These are phyloP conservation scores for Kodamaea laetipori DNA, from an alignment of 805 yeast genomes.

Conservation along the genomic window DNA sequence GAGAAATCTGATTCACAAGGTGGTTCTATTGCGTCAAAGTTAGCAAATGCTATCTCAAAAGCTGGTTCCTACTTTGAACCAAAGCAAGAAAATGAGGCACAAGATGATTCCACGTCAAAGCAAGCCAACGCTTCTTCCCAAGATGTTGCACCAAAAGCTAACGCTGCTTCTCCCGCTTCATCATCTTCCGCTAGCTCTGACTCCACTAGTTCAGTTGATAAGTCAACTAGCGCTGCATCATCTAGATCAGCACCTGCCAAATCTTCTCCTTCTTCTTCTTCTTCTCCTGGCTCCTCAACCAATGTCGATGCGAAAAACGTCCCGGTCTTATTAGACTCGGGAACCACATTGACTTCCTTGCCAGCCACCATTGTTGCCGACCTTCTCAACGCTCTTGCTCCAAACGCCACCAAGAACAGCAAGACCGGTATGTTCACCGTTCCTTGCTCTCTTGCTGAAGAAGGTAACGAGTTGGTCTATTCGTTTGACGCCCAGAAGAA, in stretches of 20 bases:
- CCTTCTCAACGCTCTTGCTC: conserved; percentile 12
- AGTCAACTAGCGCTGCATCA: too few relatives aligned
- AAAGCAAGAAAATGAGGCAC: too few relatives aligned
- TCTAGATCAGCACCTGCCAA: conserved; percentile 2
- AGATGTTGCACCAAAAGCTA: too few relatives aligned
- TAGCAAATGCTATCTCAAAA: too few relatives aligned
- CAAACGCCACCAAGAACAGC: conserved; percentile 11
- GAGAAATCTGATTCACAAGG: too few relatives aligned
- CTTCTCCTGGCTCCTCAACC: conserved; percentile 4
- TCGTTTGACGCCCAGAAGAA: conserved; percentile 14
- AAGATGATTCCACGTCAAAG: too few relatives aligned
- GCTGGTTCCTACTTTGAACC: too few relatives aligned
- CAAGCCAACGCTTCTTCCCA: too few relatives aligned
- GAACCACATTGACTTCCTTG: conserved; percentile 53
- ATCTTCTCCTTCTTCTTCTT: conserved; percentile 6
- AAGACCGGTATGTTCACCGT: conserved; percentile 15
- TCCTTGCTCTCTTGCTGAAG: conserved; percentile 18
- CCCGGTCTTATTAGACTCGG: conserved; percentile 57
- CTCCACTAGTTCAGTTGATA: too few relatives aligned
- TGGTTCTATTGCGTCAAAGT: too few relatives aligned
- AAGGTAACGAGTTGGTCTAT: conserved; percentile 15
- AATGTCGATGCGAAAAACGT: conserved; percentile 16
- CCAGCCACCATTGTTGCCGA: conserved; percentile 30
- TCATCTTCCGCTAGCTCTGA: too few relatives aligned
- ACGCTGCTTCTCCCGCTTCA: too few relatives aligned